Base-by-base conservation (phyloP, 345 rosid genomes). In the thale cress (Arabidopsis thaliana) region DNA sequence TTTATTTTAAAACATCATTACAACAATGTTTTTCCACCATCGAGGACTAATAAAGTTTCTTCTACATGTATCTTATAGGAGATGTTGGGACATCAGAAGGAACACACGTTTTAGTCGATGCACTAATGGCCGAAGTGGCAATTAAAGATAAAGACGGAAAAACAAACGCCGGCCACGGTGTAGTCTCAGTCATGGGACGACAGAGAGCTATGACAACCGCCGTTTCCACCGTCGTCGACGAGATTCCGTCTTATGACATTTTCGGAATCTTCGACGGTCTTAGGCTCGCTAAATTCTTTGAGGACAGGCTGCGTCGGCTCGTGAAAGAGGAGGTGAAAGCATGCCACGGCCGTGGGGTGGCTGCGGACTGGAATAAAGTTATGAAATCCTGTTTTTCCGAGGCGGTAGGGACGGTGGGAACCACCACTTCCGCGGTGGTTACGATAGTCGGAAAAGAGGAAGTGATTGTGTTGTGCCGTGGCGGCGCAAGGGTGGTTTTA, bases 171-270 rank as follows among this genome's bases (percentile, higher is more conserved):
- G 57, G 3, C n/a, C 73, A 72, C 50, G 81, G 81, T 6, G 65
- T 78, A 33, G 77, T 78, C 49, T 71, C 77, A 8, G 81, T 78
- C 49, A 78, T 78, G 81, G 81, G 81, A 41, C 77, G 81, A 56
- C 72, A 72, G 32, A 65, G 81, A 78, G 37, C 68, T 33, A 71
- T 78, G 77, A 78, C 73, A 28, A 78, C 81, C 12, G 77, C 81
- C 20, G 81, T 72, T 50, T 78, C 81, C 56, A 30, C 68, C 22
- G 73, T 72, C 4, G 69, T 78, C 14, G 52, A 51, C 14, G 57
- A 78, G 62, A 78, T 78, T 30, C 77, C 81, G 0, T 78, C 77
- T 23, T 71, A 65, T 22, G 73, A 78, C 41, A 58, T 78, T 32
- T 78, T 58, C 2, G 81, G 81, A 28, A 78, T 78, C 11, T 78